Evolutionary conservation across 495 filamentous ascomycete genomes (phyloP).

Genomic region (Penicillium coprophilum): DNA sequence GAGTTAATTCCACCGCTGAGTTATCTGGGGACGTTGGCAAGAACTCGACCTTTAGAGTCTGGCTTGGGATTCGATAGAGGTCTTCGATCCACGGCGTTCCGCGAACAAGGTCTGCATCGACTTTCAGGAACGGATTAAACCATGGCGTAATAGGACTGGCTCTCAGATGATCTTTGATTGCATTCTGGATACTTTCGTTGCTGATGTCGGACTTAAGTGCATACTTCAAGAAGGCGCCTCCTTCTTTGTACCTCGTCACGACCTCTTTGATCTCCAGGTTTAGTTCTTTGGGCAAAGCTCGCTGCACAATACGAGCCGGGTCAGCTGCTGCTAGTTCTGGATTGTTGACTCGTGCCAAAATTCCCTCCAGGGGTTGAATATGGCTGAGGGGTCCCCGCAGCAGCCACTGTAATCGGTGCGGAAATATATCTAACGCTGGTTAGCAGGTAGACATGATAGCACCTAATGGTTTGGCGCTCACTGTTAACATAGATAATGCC

Average conservation of each 20-base stretch:
- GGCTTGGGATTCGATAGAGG: conserved; percentile 76
- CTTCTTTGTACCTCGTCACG: conserved; percentile 81
- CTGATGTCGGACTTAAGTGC: conserved; percentile 53
- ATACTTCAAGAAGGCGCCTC: conserved; percentile 92
- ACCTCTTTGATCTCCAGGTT: conserved; percentile 75
- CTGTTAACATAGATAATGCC: conserved; percentile 88
- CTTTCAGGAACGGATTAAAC: conserved; percentile 79
- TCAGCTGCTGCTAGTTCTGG: conserved; percentile 58
- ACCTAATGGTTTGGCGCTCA: conserved; percentile 39
- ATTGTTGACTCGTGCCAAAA: conserved; percentile 64
- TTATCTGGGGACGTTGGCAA: conserved; percentile 63
- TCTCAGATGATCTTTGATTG: conserved; percentile 55
- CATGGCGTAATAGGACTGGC: conserved; percentile 78
- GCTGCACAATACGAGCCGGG: conserved; percentile 60
- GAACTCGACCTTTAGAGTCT: conserved; percentile 78
- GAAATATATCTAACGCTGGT: conserved; percentile 69
- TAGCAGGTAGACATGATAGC: conserved; percentile 6
- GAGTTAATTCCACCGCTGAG: conserved; percentile 71
- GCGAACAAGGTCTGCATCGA: conserved; percentile 66
- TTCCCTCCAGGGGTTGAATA: conserved; percentile 54
- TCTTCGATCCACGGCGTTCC: conserved; percentile 97
- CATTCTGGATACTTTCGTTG: conserved; percentile 57
- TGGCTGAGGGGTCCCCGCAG: conserved; percentile 60
- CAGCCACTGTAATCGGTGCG: conserved; percentile 69
- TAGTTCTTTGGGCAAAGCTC: conserved; percentile 56